phyloP scores from a whole-genome alignment of 176 grass and related monocot species.

The Phragmites australis region DNA sequence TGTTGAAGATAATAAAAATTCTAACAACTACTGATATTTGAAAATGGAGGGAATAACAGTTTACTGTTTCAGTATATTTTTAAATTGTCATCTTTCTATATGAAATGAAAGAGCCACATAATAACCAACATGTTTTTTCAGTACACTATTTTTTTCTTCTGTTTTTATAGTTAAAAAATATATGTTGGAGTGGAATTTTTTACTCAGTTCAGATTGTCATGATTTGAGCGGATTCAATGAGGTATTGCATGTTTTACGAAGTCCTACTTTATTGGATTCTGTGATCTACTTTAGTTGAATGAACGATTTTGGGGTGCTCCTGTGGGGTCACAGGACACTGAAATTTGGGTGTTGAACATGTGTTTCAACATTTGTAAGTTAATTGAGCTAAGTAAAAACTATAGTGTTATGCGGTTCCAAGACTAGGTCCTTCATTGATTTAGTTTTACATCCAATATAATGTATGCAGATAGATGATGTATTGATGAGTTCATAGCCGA shows the following conservation, averaged over 20 bases:
- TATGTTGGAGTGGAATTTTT: constrained; percentile 13
- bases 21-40: constrained; percentile 5
- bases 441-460: not conserved
- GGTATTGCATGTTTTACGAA: constrained; percentile 8
- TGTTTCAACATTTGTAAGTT: too few relatives aligned
- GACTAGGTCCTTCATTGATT: not conserved
- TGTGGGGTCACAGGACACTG: not conserved
- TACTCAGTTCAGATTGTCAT: not conserved
- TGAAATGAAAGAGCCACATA: constrained; percentile 22
- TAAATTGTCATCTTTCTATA: not conserved
- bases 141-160: not conserved
- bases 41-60: not conserved
- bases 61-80: constrained; percentile 16
- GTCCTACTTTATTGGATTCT: not conserved
- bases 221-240: not conserved
- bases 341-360: not conserved
- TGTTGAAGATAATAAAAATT: not conserved
- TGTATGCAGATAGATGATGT: too few relatives aligned
- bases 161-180: not conserved
- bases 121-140: not conserved
- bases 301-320: not conserved
- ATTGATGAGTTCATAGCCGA: not conserved
- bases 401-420: not conserved
- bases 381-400: not conserved
- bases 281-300: constrained; percentile 10